Evolutionary conservation across 139 green algal genomes (phyloP).

Genomic region (Micractinium sp.): DNA sequence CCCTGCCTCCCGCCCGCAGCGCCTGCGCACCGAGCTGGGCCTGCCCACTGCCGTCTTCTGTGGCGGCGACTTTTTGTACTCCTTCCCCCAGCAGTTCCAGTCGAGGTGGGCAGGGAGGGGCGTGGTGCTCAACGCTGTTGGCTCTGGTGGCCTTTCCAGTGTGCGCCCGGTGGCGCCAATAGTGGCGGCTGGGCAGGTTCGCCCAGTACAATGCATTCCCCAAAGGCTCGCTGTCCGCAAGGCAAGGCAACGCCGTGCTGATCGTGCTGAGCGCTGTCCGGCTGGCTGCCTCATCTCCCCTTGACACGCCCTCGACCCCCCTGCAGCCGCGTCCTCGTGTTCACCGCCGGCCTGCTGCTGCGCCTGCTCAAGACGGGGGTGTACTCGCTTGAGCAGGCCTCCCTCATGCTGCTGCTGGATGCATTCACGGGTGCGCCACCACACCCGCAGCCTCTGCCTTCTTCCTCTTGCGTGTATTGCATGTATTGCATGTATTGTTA

Average conservation of each 20-base stretch:
- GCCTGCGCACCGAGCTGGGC: conserved; percentile 20
- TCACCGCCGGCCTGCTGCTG: conserved; percentile 50
- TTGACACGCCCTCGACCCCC: no score
- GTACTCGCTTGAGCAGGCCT: conserved; percentile 22
- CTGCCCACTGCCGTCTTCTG: conserved; percentile 33
- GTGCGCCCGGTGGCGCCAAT: no score
- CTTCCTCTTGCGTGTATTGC: no score
- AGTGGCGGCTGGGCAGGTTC: no score
- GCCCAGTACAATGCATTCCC: no score
- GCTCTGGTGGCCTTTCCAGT: no score
- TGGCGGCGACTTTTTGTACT: conserved; percentile 50
- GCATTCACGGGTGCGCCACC: conserved; percentile 25
- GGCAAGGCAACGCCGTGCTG: neutral
- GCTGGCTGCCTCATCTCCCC: neutral
- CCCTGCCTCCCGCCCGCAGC: neutral
- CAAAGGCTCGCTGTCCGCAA: no score
- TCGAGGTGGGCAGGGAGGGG: neutral
- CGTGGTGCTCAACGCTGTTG: neutral
- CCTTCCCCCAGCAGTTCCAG: conserved; percentile 36
- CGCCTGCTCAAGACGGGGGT: conserved; percentile 44
- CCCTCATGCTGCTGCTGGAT: conserved; percentile 45
- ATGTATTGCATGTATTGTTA: no score
- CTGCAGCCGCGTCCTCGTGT: conserved; percentile 40
- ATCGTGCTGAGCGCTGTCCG: neutral
- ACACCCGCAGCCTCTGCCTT: no score